These are phyloP conservation scores for Boletus rubescentipes DNA, from an alignment of 768 basidiomycete genomes.

Conservation along the genomic window DNA sequence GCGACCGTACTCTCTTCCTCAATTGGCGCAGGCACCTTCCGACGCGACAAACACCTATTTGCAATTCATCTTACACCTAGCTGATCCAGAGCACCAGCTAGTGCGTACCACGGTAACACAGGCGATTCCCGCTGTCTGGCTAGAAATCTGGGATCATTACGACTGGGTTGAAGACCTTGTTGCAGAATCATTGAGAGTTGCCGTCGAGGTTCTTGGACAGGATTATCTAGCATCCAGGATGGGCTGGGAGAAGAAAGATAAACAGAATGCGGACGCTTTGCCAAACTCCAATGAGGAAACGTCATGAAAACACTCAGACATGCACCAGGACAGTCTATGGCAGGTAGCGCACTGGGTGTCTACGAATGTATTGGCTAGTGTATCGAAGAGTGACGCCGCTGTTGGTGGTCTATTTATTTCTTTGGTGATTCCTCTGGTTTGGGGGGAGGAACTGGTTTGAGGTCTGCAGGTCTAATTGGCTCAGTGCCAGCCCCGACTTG, in stretches of 20 bases:
- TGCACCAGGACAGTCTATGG: slow-evolving; percentile 6
- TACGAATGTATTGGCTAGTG: slow-evolving; percentile 12
- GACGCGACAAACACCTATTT: slow-evolving; percentile 39
- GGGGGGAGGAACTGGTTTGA: slow-evolving; percentile 75
- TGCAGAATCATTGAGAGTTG: slow-evolving; percentile 81
- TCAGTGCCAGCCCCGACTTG: slow-evolving; percentile 74
- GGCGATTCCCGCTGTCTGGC: slow-evolving; percentile 79
- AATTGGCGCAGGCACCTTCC: slow-evolving; percentile 21
- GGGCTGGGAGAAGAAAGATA: slow-evolving; percentile 63
- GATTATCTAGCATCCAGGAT: slow-evolving; percentile 85
- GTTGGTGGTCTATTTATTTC: slow-evolving; percentile 49
- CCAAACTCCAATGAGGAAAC: slow-evolving; percentile 8
- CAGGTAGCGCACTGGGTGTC: slow-evolving; percentile 4
- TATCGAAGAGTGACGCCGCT: background rate
- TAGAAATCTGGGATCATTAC: slow-evolving; percentile 87
- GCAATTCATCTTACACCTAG: slow-evolving; percentile 62
- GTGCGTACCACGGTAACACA: slow-evolving; percentile 80
- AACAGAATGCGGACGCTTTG: slow-evolving; percentile 5
- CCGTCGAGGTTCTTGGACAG: slow-evolving; percentile 89
- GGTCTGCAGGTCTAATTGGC: slow-evolving; percentile 59
- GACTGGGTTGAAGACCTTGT: slow-evolving; percentile 96
- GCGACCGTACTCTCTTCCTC: slow-evolving; percentile 50
- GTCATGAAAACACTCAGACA: slow-evolving; percentile 4
- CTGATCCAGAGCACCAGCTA: slow-evolving; percentile 80
- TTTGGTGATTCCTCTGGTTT: slow-evolving; percentile 75